A percentile compares a stretch with the other conserved stretches of the same genome.
These are phyloP conservation scores for Aurantiochytrium sp. DNA, from an alignment of 108 stramenopile species.

Conservation along the genomic window DNA sequence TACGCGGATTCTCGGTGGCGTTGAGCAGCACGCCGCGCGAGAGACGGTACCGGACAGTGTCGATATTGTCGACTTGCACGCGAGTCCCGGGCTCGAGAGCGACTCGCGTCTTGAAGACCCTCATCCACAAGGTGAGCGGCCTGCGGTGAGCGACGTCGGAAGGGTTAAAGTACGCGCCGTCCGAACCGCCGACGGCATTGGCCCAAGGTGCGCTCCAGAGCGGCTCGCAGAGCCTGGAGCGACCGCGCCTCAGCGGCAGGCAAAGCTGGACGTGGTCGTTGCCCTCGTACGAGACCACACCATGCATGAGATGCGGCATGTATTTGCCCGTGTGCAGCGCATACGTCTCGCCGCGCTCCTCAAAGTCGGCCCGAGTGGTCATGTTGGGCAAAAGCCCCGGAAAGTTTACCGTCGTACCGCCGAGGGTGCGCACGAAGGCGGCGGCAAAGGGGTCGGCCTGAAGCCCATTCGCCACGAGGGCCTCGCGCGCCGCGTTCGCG, in stretches of 20 bases:
- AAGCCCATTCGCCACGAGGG: not conserved
- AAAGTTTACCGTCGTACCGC: not conserved
- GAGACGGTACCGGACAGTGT: not conserved
- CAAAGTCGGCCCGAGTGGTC: not conserved
- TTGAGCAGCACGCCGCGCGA: not conserved
- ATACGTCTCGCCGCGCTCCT: not conserved
- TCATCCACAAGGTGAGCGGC: not conserved
- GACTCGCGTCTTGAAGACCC: not conserved
- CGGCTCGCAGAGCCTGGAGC: not conserved
- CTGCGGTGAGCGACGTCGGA: not conserved
- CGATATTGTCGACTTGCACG: not conserved
- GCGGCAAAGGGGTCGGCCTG: not conserved
- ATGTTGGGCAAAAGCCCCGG: not conserved
- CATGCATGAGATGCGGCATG: not conserved
- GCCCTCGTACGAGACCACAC: not conserved
- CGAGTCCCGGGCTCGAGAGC: not conserved
- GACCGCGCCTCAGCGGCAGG: not conserved
- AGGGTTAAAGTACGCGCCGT: not conserved
- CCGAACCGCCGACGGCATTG: not conserved
- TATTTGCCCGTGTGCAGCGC: not conserved
- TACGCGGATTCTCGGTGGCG: not conserved
- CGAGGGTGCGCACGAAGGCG: not conserved
- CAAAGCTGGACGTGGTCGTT: not conserved
- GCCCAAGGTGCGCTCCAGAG: not conserved
- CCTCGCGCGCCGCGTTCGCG: no score